Percentiles rank a stretch among this genome's conserved stretches.
These are phyloP conservation scores for Saksenaea vasiformis DNA, from an alignment of 371 early-diverging fungal species.

Conservation along the genomic window DNA sequence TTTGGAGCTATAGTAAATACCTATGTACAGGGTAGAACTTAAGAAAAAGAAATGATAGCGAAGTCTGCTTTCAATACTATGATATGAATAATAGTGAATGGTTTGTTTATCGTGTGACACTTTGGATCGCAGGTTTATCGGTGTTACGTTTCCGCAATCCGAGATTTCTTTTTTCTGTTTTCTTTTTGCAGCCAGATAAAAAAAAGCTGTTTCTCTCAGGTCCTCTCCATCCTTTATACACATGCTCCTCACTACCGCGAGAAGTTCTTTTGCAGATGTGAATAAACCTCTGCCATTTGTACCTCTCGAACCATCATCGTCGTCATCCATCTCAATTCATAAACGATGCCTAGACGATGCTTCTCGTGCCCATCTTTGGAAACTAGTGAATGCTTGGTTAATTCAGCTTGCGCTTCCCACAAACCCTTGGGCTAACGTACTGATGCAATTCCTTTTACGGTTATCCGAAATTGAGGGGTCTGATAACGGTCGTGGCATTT, in stretches of 20 bases:
- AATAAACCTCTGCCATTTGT: neutral
- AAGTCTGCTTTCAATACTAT: too few species aligned
- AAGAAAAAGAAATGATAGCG: neutral
- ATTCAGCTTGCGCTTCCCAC: constrained; percentile 14
- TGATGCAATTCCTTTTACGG: constrained; percentile 7
- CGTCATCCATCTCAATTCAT: neutral
- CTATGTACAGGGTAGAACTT: neutral
- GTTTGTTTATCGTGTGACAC: neutral
- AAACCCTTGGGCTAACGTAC: constrained; percentile 21
- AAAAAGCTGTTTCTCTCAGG: neutral
- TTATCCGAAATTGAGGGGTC: constrained; percentile 10
- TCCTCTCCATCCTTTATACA: neutral
- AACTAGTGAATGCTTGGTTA: constrained; percentile 26
- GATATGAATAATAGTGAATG: too few species aligned
- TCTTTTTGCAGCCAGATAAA: neutral
- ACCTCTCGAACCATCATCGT: neutral
- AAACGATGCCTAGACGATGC: constrained; percentile 22
- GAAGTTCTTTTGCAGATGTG: neutral
- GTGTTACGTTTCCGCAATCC: neutral
- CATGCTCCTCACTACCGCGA: neutral
- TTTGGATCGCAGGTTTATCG: neutral
- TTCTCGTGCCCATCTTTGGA: constrained; percentile 31
- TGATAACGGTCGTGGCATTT: neutral
- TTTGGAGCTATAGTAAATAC: neutral
- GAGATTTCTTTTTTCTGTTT: neutral